phyloP scores from a whole-genome alignment of 2,329 filamentous ascomycete genomes.

The Cladosporium velox region DNA sequence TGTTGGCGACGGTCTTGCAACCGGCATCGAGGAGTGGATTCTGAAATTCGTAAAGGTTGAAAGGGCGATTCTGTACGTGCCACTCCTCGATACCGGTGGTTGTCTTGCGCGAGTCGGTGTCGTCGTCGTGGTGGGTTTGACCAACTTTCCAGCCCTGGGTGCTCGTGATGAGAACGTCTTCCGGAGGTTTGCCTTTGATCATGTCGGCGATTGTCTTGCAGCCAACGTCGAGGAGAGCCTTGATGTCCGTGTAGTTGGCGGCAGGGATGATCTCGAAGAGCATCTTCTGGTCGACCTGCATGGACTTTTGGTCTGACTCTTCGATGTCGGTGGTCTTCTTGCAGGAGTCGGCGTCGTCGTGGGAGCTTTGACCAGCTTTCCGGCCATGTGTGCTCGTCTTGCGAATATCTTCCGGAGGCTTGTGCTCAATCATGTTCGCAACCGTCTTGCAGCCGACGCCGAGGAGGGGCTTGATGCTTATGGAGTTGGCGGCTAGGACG shows the following conservation, averaged over 20 bases:
- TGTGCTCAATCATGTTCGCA: conserved; percentile 99
- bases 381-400: too few relatives aligned
- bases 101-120: conserved; percentile 94
- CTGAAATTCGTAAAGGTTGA: conserved; percentile 99
- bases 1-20: conserved; percentile 99
- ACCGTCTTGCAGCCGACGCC: conserved; percentile 99
- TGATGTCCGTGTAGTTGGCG: conserved; percentile 98
- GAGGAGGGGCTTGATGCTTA: conserved; percentile 95
- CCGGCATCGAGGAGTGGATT: conserved; percentile 86
- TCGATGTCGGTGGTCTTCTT: conserved; percentile 99
- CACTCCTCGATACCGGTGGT: conserved; percentile 99
- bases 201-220: conserved; percentile 99
- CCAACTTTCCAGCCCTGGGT: neutral
- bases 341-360: conserved; percentile 77
- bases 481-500: conserved; percentile 84
- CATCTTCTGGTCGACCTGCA: conserved; percentile 99
- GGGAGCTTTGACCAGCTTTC: too few relatives aligned
- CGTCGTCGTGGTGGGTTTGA: conserved; percentile 59
- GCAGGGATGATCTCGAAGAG: conserved; percentile 90
- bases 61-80: conserved; percentile 99
- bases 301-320: conserved; percentile 99
- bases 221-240: conserved; percentile 90
- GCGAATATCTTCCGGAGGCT: conserved; percentile 63
- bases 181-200: conserved; percentile 99
- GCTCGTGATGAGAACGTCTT: neutral